Evolutionary conservation across 139 green algal species (phyloP), one percentile per base, ranked within the genome.

Genomic region (Micractinium conductrix): DNA sequence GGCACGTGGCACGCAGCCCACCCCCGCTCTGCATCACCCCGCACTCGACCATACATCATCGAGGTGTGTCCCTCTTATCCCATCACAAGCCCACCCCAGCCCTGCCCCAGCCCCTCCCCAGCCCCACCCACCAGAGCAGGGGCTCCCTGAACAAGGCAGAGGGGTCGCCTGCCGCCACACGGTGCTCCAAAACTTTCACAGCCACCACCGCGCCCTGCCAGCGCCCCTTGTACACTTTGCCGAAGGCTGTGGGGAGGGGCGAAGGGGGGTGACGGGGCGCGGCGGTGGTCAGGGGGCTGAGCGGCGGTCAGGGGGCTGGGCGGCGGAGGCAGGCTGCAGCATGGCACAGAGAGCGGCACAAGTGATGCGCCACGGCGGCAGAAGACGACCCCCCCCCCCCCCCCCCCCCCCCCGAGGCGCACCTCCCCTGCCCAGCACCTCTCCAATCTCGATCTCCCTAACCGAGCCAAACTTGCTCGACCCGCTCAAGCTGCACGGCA

Each of bases 111-210:
- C 4, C 53, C 14, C 48, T 22, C 48, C 48, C 48, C 48, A 58
- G 12, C 48, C 14, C 48, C 6, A 21, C 73, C 28, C 73, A 80
- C 73, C 73, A 63, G 43, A 89, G 60, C 24, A 87, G 70, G 19
- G 81, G 68, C 60, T 89, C 86, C 5, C 86, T 67, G 55, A 72
- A 69, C 1, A 87, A 35, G n/a, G 81, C 35, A 40, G 48, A 82
- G 10, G 43, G 55, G 24, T 40, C 69, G n/a, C 44, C 33, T 24
- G 17, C 53, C n/a, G 14, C 21, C 60, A 55, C 70, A 24, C 81
- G 48, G 69, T 89, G 86, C 71, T 90, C 87, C 14, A 90, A 67
- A 38, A 88, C 70, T 45, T 90, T 90, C 19, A 90, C 65, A 28
- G 87, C 87, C 74, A 90, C 84, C 19, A 86, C 37, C 0, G 68